Conservation (phyloP, 176 grass and related monocot species). For the Zea mays region Zm-B73-REFERENCE-NAM-5.0 NC_050101.1:120707001-120707500, state of each 20-base stretch:
- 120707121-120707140: conserved; percentile 60
- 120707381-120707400: conserved; percentile 56
- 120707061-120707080: conserved; percentile 81
- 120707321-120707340: conserved; percentile 85
- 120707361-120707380: conserved; percentile 40
- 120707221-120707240: neutral
- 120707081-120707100: conserved; percentile 75
- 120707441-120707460: conserved; percentile 96
- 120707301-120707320: conserved; percentile 71
- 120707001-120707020: conserved; percentile 43
- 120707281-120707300: too few relatives aligned
- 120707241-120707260: neutral
- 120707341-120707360: conserved; percentile 81
- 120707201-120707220: neutral
- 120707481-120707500: conserved; percentile 66
- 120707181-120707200: conserved; percentile 17
- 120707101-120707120: conserved; percentile 69
- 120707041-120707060: conserved; percentile 72
- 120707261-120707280: neutral
- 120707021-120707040: conserved; percentile 45
- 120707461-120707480: conserved; percentile 79
- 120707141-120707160: conserved; percentile 75
- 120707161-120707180: conserved; percentile 92
- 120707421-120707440: conserved; percentile 78
- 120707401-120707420: conserved; percentile 82